Percentiles rank a stretch among this genome's conserved stretches.
These are phyloP conservation scores for Corynascus novoguineensis DNA, from an alignment of 495 filamentous ascomycete genomes.

Conservation along the genomic window DNA sequence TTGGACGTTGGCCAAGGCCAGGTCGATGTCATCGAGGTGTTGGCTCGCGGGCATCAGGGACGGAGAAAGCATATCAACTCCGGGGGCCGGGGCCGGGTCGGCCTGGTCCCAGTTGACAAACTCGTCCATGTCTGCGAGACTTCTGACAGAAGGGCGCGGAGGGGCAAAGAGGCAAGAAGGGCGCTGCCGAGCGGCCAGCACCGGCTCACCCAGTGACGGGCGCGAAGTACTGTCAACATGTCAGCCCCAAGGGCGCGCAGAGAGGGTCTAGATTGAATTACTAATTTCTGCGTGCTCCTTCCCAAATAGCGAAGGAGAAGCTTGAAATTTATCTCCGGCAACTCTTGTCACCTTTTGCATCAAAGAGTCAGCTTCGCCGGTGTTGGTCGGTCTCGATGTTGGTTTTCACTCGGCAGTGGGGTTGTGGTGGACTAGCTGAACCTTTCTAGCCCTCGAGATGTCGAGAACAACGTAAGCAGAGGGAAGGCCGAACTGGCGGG, in stretches of 20 bases:
- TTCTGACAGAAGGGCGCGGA: conserved; percentile 16
- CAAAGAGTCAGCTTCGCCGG: not conserved
- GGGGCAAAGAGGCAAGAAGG: conserved; percentile 14
- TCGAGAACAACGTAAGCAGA: conserved; percentile 4
- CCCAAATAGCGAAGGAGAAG: not conserved
- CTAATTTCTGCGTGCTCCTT: not conserved
- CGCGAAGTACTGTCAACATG: conserved; percentile 4
- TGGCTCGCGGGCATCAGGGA: conserved; percentile 16
- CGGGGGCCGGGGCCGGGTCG: conserved; percentile 23
- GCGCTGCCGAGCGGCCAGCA: not conserved
- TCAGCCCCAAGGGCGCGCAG: conserved; percentile 16
- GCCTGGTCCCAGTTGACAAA: conserved; percentile 47
- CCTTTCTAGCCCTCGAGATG: no score
- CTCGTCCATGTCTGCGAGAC: conserved; percentile 32
- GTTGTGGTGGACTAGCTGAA: no score
- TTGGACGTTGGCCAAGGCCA: conserved; percentile 41
- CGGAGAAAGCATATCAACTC: conserved; percentile 12
- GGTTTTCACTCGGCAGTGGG: no score
- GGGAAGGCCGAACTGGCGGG: conserved; percentile 4
- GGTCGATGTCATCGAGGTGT: conserved; percentile 35
- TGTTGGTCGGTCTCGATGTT: not conserved
- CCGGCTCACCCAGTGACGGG: not conserved
- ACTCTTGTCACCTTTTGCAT: not conserved
- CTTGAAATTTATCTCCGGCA: not conserved
- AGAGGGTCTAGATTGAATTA: conserved; percentile 1